phyloP scores from a whole-genome alignment of 495 filamentous ascomycete genomes.

The Aspergillus asperescens region DNA sequence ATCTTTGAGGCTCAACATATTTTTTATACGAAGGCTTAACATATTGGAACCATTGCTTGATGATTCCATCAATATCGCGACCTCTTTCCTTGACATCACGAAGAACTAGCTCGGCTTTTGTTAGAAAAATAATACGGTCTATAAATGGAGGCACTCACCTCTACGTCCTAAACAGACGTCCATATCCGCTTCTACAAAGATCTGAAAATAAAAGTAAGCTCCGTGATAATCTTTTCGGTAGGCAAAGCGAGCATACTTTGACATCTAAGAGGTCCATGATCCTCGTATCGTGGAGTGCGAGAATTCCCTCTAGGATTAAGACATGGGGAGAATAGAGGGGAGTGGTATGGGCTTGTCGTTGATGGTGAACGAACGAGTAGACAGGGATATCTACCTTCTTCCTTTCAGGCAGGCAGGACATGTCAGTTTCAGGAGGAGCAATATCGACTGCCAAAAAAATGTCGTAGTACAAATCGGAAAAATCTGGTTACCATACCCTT shows the following conservation, averaged over 20 bases:
- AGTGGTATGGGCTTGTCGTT: slow-evolving; percentile 69
- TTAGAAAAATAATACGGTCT: slow-evolving; percentile 3
- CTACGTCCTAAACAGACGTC: slow-evolving; percentile 89
- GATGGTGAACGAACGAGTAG: slow-evolving; percentile 93
- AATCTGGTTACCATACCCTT: slow-evolving; percentile 62
- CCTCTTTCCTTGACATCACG: slow-evolving; percentile 83
- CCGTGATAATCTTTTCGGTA: not conserved
- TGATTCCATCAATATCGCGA: slow-evolving; percentile 84
- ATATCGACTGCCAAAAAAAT: not conserved
- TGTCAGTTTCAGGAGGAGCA: slow-evolving; percentile 1
- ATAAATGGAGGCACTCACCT: slow-evolving; percentile 50
- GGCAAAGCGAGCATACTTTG: slow-evolving; percentile 51
- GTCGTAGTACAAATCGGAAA: not conserved
- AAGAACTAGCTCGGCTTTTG: slow-evolving; percentile 52
- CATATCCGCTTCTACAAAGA: slow-evolving; percentile 93
- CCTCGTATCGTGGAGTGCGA: slow-evolving; percentile 84
- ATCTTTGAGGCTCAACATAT: slow-evolving; percentile 85
- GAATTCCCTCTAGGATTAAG: slow-evolving; percentile 90
- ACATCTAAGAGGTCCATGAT: slow-evolving; percentile 86
- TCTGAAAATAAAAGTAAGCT: slow-evolving; percentile 35
- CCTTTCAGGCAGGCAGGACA: slow-evolving; percentile 40
- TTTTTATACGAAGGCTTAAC: slow-evolving; percentile 93
- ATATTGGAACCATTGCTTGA: slow-evolving; percentile 95
- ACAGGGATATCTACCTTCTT: slow-evolving; percentile 89
- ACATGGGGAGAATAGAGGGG: slow-evolving; percentile 95